phyloP scores from a whole-genome alignment of 2,329 filamentous ascomycete species.

The Calonectria hawksworthii region DNA sequence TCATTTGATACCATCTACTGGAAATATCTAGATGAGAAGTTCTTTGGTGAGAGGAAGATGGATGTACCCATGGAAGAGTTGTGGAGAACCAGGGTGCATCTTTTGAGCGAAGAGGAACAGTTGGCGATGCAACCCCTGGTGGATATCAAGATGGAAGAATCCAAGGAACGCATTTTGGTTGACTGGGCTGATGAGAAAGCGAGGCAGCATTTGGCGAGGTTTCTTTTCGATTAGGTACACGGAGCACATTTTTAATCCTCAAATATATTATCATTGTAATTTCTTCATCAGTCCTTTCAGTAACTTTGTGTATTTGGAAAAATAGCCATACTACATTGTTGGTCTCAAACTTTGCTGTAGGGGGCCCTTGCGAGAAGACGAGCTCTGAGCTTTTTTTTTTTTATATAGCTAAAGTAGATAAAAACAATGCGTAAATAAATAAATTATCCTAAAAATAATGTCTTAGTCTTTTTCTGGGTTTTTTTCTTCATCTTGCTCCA shows the following conservation, averaged over 20 bases:
- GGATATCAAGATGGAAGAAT: conserved; percentile 49
- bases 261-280: neutral
- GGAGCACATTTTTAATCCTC: neutral
- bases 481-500: neutral
- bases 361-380: too few relatives aligned
- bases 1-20: conserved; percentile 55
- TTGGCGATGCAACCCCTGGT: conserved; percentile 50
- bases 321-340: too few relatives aligned
- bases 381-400: too few relatives aligned
- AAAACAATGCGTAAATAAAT: too few relatives aligned
- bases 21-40: conserved; percentile 52
- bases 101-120: conserved; percentile 46
- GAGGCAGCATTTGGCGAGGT: conserved; percentile 15
- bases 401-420: too few relatives aligned
- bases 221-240: conserved; percentile 2
- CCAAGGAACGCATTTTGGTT: conserved; percentile 41
- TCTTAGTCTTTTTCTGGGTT: too few relatives aligned
- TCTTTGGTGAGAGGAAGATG: conserved; percentile 42
- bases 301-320: neutral
- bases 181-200: conserved; percentile 46
- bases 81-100: conserved; percentile 47
- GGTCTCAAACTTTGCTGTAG: too few relatives aligned
- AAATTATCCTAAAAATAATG: too few relatives aligned
- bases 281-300: too few relatives aligned
- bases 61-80: conserved; percentile 35